Percentiles rank a stretch among this genome's conserved stretches.
These are phyloP conservation scores for Talaromyces sp. DNA, from an alignment of 2,329 filamentous ascomycete genomes.

Conservation along the genomic window DNA sequence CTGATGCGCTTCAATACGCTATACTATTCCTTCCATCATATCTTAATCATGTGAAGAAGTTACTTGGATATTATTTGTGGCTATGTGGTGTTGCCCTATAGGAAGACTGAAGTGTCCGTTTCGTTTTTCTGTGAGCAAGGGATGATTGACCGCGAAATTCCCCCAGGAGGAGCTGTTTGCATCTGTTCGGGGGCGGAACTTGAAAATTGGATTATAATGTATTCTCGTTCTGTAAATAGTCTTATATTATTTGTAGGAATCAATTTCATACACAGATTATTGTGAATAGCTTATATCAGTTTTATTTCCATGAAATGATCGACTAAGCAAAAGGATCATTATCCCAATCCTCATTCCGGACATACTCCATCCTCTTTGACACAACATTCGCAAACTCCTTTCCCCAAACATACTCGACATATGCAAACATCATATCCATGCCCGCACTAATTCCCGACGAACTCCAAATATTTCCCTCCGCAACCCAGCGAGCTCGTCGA, in stretches of 20 bases:
- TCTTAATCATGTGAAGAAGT: not conserved
- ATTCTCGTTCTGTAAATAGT: not conserved
- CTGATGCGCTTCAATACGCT: not conserved
- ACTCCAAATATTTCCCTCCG: constrained; percentile 66
- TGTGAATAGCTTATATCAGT: too few species aligned
- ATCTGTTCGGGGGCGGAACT: not conserved
- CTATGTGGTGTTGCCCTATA: not conserved
- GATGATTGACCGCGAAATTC: not conserved
- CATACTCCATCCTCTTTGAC: constrained; percentile 59
- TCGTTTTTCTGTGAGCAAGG: not conserved
- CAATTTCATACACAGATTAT: too few species aligned
- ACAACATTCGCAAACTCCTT: constrained; percentile 50
- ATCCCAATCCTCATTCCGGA: constrained; percentile 51
- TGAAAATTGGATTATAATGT: not conserved
- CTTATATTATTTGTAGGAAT: too few species aligned
- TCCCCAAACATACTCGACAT: constrained; percentile 56
- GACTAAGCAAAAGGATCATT: constrained; percentile 57
- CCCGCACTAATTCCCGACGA: constrained; percentile 64
- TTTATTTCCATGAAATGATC: too few species aligned
- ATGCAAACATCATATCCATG: constrained; percentile 61
- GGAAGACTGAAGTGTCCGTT: not conserved
- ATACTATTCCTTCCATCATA: not conserved
- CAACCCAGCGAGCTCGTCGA: constrained; percentile 61
- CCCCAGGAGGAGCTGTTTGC: not conserved
- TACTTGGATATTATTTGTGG: not conserved